Base-by-base conservation (phyloP, 169 alveolate genomes). In the Plasmodium coatneyi region DNA sequence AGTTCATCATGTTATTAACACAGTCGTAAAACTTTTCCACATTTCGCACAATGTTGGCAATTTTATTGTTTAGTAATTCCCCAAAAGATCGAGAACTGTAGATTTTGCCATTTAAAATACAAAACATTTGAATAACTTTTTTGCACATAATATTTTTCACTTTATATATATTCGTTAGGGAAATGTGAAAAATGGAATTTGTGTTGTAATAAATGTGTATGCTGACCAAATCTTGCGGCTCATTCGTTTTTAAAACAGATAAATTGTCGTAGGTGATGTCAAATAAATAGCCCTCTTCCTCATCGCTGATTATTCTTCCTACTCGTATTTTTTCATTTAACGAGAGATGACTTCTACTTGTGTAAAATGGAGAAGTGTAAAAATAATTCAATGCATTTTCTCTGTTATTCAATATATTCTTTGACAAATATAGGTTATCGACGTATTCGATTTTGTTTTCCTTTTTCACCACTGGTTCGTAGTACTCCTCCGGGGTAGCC, bases 361-460 rank as follows among this genome's bases (percentile, higher is more conserved):
- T 89, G 41, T 89, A 89, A 80, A 89, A 89, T 16, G 94, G 94
- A 19, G 83, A 89, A 3, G 94, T 89, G 49, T 89, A 89, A 89
- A 89, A 89, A 89, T 89, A 89, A 28, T 89, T 79, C 39, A 89
- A 30, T 14, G 94, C 94, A 79, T 89, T 89, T 80, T 89, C 94
- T 80, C 34, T 89, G 41, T 89, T 89, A 49, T 80, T 89, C 39
- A 89, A 66, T 2, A 54, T 66, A 34, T 89, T 66, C 39, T 89
- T 89, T 5, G 94, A 89, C 7, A 89, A 66, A 80, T 56, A 89
- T 80, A 89, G 19, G 36, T 80, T 89, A 89, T 89, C 94, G 19
- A 80, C 94, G 71, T 89, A 89, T 30, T 89, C 94, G 32, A 89
- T 89, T 89, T 89, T 78, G 46, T 89, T 89, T 34, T 89, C 94